phyloP scores from a whole-genome alignment of 164 flowering plant genomes.

The grape (Vitis vinifera) region ASM3070453v1 NC_081812.1:19186501-19187000 shows the following conservation, averaged over 20 bases:
- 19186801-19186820: no score
- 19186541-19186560: constrained; percentile 30
- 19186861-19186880: no score
- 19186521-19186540: constrained; percentile 33
- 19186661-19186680: neutral
- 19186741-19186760: constrained; percentile 9
- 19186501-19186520: constrained; percentile 28
- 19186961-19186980: no score
- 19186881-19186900: no score
- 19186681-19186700: constrained; percentile 5
- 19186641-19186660: neutral
- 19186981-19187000: no score
- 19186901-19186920: no score
- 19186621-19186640: constrained; percentile 1
- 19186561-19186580: constrained; percentile 41
- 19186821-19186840: no score
- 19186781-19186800: neutral
- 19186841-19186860: no score
- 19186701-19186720: neutral
- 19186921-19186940: no score
- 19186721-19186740: neutral
- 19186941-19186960: no score
- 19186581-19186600: constrained; percentile 29
- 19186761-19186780: constrained; percentile 13
- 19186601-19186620: neutral